phyloP scores from a whole-genome alignment of 1,284 basidiomycete species.

The Apiotrichum akiyoshidainum region DNA sequence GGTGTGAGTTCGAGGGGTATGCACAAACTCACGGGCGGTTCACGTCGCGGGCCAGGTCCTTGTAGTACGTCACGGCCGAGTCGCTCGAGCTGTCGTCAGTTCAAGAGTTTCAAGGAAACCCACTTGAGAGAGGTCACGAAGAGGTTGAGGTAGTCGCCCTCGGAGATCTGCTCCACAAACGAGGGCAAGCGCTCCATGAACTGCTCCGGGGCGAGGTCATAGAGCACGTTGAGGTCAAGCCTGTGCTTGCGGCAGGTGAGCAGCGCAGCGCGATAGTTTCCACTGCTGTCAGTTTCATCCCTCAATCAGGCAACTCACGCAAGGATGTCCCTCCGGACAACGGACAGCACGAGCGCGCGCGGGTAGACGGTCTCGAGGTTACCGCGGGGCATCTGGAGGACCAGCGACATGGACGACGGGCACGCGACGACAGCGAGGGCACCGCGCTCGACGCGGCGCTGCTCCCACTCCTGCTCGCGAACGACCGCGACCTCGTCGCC shows the following conservation, averaged over 20 bases:
- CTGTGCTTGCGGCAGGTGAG: conserved; percentile 87
- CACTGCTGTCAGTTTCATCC: conserved; percentile 23
- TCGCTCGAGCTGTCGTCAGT: conserved; percentile 26
- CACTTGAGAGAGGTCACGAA: conserved; percentile 83
- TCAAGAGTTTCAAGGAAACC: conserved; percentile 34
- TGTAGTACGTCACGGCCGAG: conserved; percentile 29
- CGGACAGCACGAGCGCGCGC: conserved; percentile 81
- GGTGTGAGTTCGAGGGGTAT: not conserved
- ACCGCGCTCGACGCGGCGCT: conserved; percentile 77
- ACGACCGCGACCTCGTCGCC: conserved; percentile 30
- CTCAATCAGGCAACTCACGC: conserved; percentile 55
- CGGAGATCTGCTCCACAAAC: conserved; percentile 80
- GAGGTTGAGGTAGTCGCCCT: conserved; percentile 89
- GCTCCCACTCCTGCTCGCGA: conserved; percentile 60
- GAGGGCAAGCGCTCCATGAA: conserved; percentile 64
- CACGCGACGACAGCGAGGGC: conserved; percentile 79
- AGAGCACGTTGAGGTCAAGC: conserved; percentile 82
- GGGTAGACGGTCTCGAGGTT: conserved; percentile 96
- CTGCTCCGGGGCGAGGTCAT: conserved; percentile 68
- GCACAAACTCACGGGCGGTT: conserved; percentile 18
- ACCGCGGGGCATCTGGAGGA: conserved; percentile 96
- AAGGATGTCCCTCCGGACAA: conserved; percentile 69
- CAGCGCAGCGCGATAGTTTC: conserved; percentile 77
- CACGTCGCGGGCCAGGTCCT: conserved; percentile 26
- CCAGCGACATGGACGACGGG: conserved; percentile 79